Conservation (phyloP, 331 rosid species). For the Quercus phellos region DNA sequence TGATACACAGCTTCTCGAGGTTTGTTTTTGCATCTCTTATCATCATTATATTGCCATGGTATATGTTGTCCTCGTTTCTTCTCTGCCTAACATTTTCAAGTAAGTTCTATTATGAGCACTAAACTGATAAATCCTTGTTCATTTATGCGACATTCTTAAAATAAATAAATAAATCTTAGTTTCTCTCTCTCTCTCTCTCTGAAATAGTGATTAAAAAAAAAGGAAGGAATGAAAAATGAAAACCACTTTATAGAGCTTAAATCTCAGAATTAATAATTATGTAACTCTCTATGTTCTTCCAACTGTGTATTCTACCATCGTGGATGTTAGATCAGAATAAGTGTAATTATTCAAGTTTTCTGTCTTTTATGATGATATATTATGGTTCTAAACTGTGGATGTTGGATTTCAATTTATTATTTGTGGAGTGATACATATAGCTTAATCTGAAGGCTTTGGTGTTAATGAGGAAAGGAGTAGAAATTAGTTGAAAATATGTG, state of each 20-base stretch:
- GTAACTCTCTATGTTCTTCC: not conserved
- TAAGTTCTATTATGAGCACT: not conserved
- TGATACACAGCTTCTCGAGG: slow-evolving; percentile 39
- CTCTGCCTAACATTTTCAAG: not conserved
- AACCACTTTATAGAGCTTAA: not conserved
- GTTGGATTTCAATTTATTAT: too few relatives aligned
- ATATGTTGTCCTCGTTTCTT: not conserved
- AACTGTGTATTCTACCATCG: not conserved
- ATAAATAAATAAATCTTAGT: not conserved
- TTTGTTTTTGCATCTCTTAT: slow-evolving; percentile 13
- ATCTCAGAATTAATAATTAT: not conserved
- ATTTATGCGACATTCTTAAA: not conserved
- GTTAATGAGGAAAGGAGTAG: too few relatives aligned
- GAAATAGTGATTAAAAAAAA: not conserved
- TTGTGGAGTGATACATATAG: too few relatives aligned
- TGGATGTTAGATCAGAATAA: not conserved
- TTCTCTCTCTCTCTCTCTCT: not conserved
- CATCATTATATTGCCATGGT: not conserved
- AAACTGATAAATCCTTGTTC: not conserved
- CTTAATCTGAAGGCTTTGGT: too few relatives aligned
- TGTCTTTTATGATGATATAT: not conserved
- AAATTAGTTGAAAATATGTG: too few relatives aligned
- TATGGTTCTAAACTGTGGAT: too few relatives aligned
- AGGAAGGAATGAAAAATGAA: not conserved
- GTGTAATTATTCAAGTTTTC: not conserved